Conservation (phyloP, 1,139 yeast genomes). For the Taiozyma sp. region DNA sequence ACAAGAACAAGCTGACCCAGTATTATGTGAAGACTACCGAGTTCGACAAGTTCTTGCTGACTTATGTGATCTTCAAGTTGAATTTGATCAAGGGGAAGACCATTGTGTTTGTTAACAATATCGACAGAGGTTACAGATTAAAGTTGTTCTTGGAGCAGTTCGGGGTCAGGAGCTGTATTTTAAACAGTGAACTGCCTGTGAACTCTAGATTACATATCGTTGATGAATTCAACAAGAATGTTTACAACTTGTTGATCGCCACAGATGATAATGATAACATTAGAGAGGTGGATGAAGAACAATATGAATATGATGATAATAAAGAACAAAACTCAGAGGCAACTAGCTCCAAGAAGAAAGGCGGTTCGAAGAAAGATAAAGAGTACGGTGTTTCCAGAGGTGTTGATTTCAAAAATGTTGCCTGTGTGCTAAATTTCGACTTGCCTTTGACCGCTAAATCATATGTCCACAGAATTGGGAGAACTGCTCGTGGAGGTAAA, state of each 20-base stretch:
- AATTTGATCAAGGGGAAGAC: constrained; percentile 89
- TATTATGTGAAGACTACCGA: constrained; percentile 84
- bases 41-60: constrained; percentile 83
- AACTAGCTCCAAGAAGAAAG: constrained; percentile 25
- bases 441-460: constrained; percentile 86
- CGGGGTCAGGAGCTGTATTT: constrained; percentile 82
- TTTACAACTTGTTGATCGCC: constrained; percentile 83
- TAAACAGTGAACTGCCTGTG: constrained; percentile 89
- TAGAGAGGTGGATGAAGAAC: constrained; percentile 46
- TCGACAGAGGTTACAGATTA: constrained; percentile 92
- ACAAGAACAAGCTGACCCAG: constrained; percentile 63
- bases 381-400: constrained; percentile 97
- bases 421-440: constrained; percentile 95
- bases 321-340: constrained; percentile 3
- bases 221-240: constrained; percentile 89
- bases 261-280: constrained; percentile 81
- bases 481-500: constrained; percentile 97
- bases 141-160: constrained; percentile 91
- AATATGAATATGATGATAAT: constrained; percentile 33
- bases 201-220: constrained; percentile 93
- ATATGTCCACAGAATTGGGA: constrained; percentile 90
- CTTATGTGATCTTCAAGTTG: constrained; percentile 89
- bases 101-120: constrained; percentile 83
- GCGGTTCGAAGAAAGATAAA: constrained; percentile 41
- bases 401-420: constrained; percentile 92